These are phyloP conservation scores for Hanseniaspora gamundiae DNA, from an alignment of 1,139 yeast genomes.

Conservation along the genomic window DNA sequence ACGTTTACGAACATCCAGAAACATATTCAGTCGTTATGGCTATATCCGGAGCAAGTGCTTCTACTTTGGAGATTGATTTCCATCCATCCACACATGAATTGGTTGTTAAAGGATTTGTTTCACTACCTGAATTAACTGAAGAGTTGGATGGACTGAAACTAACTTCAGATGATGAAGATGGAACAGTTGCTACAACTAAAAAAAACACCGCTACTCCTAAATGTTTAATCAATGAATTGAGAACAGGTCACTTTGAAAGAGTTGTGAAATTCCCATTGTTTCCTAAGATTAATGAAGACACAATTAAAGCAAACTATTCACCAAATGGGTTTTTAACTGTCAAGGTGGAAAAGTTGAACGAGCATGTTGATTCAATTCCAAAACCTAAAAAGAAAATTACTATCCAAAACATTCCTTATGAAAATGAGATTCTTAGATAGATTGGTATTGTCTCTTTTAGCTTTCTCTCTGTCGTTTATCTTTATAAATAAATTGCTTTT, in stretches of 20 bases:
- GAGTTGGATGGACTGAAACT: conserved; percentile 3
- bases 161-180: neutral
- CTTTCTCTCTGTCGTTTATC: too few relatives aligned
- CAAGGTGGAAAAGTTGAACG: conserved; percentile 33
- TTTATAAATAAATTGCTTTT: too few relatives aligned
- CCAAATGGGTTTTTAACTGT: conserved; percentile 41
- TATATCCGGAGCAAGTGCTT: conserved; percentile 42
- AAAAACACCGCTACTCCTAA: neutral
- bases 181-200: too few relatives aligned
- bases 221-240: conserved; percentile 33
- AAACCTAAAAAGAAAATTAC: conserved; percentile 31
- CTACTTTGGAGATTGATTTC: conserved; percentile 40
- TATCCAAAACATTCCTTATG: conserved; percentile 32
- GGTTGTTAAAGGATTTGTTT: conserved; percentile 30
- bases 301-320: conserved; percentile 37
- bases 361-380: conserved; percentile 16
- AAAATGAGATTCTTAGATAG: conserved; percentile 26
- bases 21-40: conserved; percentile 36
- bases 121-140: neutral
- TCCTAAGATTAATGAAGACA: conserved; percentile 39
- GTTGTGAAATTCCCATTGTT: conserved; percentile 39
- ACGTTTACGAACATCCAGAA: conserved; percentile 36
- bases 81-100: conserved; percentile 42
- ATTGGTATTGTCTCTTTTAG: conserved; percentile 3
- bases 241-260: conserved; percentile 43